phyloP scores from a whole-genome alignment of 805 yeast genomes.

The Teunomyces funiuensis region DNA sequence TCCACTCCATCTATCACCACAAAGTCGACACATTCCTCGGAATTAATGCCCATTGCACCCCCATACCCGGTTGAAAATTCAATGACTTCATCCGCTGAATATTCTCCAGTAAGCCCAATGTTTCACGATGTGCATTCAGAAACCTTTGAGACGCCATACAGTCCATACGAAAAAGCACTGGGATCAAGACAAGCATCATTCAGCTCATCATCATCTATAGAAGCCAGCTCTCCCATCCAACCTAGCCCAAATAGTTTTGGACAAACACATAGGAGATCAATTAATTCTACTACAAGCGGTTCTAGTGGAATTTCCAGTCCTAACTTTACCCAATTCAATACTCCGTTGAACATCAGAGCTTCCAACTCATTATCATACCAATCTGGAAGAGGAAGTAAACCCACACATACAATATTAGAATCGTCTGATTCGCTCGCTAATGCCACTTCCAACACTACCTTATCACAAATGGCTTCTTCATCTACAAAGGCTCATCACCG shows the following conservation, averaged over 20 bases:
- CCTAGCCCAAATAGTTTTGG: not conserved
- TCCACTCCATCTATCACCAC: not conserved
- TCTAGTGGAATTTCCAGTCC: not conserved
- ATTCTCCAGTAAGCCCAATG: conserved; percentile 2
- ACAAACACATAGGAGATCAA: not conserved
- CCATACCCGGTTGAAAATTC: conserved; percentile 6
- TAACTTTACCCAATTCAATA: not conserved
- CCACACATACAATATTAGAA: conserved; percentile 1
- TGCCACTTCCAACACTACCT: not conserved
- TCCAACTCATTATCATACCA: conserved; percentile 3
- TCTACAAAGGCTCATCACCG: conserved; percentile 15
- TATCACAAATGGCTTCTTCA: conserved; percentile 4
- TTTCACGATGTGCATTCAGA: conserved; percentile 1
- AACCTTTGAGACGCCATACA: not conserved
- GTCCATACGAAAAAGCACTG: not conserved
- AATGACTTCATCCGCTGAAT: not conserved
- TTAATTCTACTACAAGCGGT: not conserved
- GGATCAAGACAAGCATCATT: conserved; percentile 1
- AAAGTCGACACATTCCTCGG: not conserved
- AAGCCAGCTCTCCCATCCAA: not conserved
- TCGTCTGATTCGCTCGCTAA: not conserved
- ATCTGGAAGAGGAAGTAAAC: not conserved
- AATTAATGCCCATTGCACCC: not conserved
- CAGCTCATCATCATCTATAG: conserved; percentile 1
- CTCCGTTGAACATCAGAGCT: conserved; percentile 2